Base-by-base conservation (phyloP, 352 stramenopile species). In the Pythium angustatum region DNA sequence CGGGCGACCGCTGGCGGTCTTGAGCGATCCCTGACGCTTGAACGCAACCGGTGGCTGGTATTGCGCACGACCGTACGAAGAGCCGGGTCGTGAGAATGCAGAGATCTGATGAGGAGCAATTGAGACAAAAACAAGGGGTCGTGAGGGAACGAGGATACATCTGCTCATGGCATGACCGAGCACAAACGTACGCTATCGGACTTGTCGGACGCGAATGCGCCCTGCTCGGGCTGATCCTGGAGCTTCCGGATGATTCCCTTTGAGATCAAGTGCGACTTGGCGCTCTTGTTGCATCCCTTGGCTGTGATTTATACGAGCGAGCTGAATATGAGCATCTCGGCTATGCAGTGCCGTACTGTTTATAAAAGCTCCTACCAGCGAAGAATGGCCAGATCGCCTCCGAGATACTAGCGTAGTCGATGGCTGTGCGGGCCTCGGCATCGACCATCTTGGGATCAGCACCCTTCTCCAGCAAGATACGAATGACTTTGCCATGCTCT, bases 11-110 rank as follows among this genome's bases (percentile, higher is more conserved):
- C 75, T 77, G 12, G 79, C 75, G 9, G 82, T 89, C 71, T 88
- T 91, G 24, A 68, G 64, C 21, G 78, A 71, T 22, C 69, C 75
- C 50, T 75, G 70, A 33, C 79, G 77, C 30, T 75, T 83, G 30
- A 51, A 52, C 7, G 54, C 70, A 0, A 78, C 69, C 2, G 79
- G 77, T 0, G 78, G 79, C 27, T 88, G 74, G 58, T 87, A 77
- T 45, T 91, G 81, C 10, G 80, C 82, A 43, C 81, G 64, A 24
- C 71, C 78, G 64, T 93, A 93, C 19, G 85, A 82, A 2, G 85
- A 93, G 15, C 82, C 85, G 12, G 85, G 85, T 10, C 85, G 77
- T 5, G 85, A 93, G 47, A 91, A 90, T 12, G 78, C 80, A 11
- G 82, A 87, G 58, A 93, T 83, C 84, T 93, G 60, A 1, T 17